Percentiles rank a stretch among this genome's conserved stretches.
These are phyloP conservation scores for Hyphopichia fennica DNA, from an alignment of 1,139 yeast genomes.

Conservation along the genomic window DNA sequence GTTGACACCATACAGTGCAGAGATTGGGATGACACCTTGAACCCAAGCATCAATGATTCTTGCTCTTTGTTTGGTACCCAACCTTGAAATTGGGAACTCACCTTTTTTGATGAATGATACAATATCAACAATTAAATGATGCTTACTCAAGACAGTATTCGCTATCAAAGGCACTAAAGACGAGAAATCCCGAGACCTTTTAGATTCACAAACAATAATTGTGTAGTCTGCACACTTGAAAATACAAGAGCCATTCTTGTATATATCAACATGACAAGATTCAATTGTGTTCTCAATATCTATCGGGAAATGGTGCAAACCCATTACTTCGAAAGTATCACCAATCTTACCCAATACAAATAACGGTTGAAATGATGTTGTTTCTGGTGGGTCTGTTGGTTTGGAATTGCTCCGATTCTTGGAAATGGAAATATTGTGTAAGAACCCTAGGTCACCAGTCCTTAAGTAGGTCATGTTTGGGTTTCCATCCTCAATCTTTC, in stretches of 20 bases:
- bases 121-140: slow-evolving; percentile 82
- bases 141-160: slow-evolving; percentile 74
- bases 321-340: slow-evolving; percentile 88
- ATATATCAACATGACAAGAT: slow-evolving; percentile 58
- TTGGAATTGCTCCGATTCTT: slow-evolving; percentile 23
- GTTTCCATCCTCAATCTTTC: slow-evolving; percentile 62
- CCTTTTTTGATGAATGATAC: slow-evolving; percentile 75
- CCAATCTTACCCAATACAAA: slow-evolving; percentile 84
- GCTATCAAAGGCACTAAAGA: slow-evolving; percentile 83
- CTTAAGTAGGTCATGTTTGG: slow-evolving; percentile 66
- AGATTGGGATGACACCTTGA: slow-evolving; percentile 46
- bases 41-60: slow-evolving; percentile 61
- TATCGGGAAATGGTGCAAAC: slow-evolving; percentile 84
- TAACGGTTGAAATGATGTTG: slow-evolving; percentile 66
- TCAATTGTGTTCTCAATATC: slow-evolving; percentile 83
- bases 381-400: slow-evolving; percentile 15
- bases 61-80: slow-evolving; percentile 77
- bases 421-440: slow-evolving; percentile 66
- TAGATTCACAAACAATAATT: slow-evolving; percentile 75
- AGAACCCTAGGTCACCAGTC: slow-evolving; percentile 93
- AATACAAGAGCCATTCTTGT: slow-evolving; percentile 62
- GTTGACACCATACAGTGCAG: slow-evolving; percentile 52
- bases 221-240: slow-evolving; percentile 84
- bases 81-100: slow-evolving; percentile 65
- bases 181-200: slow-evolving; percentile 53